Evolutionary conservation across 441 rosid species (phyloP), one percentile per base, ranked within the genome.

Genomic region (Adansonia gregorii): DNA sequence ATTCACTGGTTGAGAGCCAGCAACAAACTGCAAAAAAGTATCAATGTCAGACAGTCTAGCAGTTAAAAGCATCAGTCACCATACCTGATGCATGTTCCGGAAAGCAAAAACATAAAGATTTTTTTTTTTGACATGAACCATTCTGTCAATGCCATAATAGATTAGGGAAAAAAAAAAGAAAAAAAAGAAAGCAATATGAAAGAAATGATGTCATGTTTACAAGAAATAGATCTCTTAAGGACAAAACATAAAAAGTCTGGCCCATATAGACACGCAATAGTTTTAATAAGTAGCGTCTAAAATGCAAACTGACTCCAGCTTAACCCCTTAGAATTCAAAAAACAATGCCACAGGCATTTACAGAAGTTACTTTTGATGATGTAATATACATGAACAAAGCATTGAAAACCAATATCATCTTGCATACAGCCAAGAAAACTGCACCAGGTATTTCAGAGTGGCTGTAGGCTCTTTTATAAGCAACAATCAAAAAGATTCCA

Each of bases 1-100:
- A 81, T 96, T 96, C 79, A 96, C 83, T 43, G 99, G 98, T 79
- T 93, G 99, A 67, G 99, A 88, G 81, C 95, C 94, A 71, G 98
- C 98, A 78, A 96, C 96, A 81, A 96, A 96, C 99, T 96, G 89
- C 80, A 85, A 78, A 20, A 72, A 46, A 74, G 68, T n/a, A 11
- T 43, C 24, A 56, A 63, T 10, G 67, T 82, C 69, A 79, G 71
- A 60, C 67, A 74, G 79, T 51, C 52, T 14, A 19, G 43, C 60
- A 59, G 24, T 55, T 45, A 63, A 63, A 35, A 14, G 46, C 19
- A 64, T 73, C 78, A 39, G 59, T 35, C 69, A 59, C 56, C 48
- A 59, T 52, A 61, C 31, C 68, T 27, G 52, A 52, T 58, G 75
- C 79, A 72, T 70, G 60, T 55, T 10, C 45, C 1, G 4, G 48